These are phyloP conservation scores for Aeschynomene evenia DNA, from an alignment of 306 rosid genomes.

Conservation along the genomic window DNA sequence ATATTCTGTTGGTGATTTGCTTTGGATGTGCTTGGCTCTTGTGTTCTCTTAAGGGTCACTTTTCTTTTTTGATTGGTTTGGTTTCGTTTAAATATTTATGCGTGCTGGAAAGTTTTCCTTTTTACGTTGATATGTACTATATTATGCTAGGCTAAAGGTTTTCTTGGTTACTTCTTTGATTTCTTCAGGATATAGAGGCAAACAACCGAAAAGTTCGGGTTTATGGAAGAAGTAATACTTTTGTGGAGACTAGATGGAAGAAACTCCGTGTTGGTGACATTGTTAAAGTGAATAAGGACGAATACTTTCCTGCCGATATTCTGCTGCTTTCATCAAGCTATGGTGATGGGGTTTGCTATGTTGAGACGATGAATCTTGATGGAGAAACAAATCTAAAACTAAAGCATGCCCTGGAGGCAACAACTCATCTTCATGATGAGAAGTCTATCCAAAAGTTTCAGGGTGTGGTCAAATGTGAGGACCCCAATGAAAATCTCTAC, in stretches of 20 bases:
- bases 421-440: conserved; percentile 53
- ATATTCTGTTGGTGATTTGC: conserved; percentile 3
- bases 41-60: neutral
- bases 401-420: conserved; percentile 71
- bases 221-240: conserved; percentile 43
- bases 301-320: conserved; percentile 89
- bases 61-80: neutral
- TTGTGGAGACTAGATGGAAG: conserved; percentile 74
- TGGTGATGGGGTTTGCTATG: conserved; percentile 84
- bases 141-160: conserved; percentile 2
- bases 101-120: neutral
- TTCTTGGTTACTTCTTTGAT: conserved; percentile 14
- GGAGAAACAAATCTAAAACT: conserved; percentile 92
- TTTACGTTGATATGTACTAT: neutral
- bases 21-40: conserved; percentile 9
- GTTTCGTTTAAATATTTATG: neutral
- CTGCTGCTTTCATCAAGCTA: conserved; percentile 74
- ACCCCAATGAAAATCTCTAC: conserved; percentile 86
- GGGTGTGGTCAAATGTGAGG: conserved; percentile 77
- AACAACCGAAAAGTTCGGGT: conserved; percentile 68
- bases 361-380: conserved; percentile 91
- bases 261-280: conserved; percentile 82
- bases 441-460: conserved; percentile 48
- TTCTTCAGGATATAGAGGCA: conserved; percentile 73
- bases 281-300: conserved; percentile 72